Evolutionary conservation across 495 filamentous ascomycete species (phyloP), one percentile per base, ranked within the genome.

Genomic region (Thermothielavioides terrestris): DNA sequence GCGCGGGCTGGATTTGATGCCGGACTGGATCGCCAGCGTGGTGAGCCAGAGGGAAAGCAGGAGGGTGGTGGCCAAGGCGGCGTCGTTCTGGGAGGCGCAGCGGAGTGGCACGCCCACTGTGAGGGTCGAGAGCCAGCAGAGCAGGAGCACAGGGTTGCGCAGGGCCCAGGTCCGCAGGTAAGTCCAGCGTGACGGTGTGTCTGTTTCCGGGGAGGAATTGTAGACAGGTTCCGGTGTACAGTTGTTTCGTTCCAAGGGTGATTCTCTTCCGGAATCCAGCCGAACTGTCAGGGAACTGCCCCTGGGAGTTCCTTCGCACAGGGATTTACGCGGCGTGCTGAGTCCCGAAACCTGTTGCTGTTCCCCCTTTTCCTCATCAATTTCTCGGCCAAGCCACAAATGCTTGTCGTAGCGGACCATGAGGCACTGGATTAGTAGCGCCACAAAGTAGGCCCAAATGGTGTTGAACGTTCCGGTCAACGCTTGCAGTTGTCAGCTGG

Each of bases 11-110:
- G 45, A 18, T 38, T 67, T 72, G 49, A 71, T 47, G 2, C 46
- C 43, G 11, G 56, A 46, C 48, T 75, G 73, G 22, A 71, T 49
- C 12, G 66, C 55, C 5, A 75, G 58, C 10, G 66, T 61, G 10
- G 64, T 40, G 12, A 67, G 50, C 73, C 73, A 76, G 47, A 67
- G 52, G 9, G 71, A 53, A 36, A 64, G 53, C 21, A 73, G 65
- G 25, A 64, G 58, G 4, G 58, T 59, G 21, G 63, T 62, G 1
- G 71, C 64, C 12, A 73, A 64, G 17, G 64, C 45, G 6, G 57
- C 54, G 22, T 59, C 54, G 53, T 66, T 54, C 0, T 22, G 17
- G 1, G 53, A 50, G 8, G 50, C 18, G 28, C 53, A 49, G 9
- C 65, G 59, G 2, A 69, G 44, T 0, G 67, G 65, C 3, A 68